Evolutionary conservation across 257 asterid genomes (phyloP), one percentile per base, ranked within the genome.

Genomic region (Voacanga thouarsii): DNA sequence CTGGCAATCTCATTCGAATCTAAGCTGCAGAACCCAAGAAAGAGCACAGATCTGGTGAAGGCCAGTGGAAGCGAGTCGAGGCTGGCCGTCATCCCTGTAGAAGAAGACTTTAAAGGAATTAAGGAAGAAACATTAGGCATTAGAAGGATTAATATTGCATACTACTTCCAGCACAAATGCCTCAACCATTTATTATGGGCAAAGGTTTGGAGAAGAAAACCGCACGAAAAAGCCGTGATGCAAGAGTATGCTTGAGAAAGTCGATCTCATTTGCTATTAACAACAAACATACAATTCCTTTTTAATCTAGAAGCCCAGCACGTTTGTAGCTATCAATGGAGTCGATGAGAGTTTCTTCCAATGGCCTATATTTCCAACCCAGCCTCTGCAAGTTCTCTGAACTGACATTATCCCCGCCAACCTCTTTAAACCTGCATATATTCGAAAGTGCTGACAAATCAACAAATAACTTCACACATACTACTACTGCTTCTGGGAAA

Each of bases 351-450:
- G 92, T 90, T 78, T 90, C 90, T 76, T 85, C 86, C 81, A 94
- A 64, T 66, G 92, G 76, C 88, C 91, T 87, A 74, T 66, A 87
- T 44, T 69, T 86, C 97, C 93, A 92, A 2, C 98, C 97, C 77
- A 92, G 84, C 77, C 79, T 87, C 74, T 87, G 87, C 88, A 94
- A 79, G 72, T 89, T 91, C 64, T 86, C 89, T 21, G 92, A 87
- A 79, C 88, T 88, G 49, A 75, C 7, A 26, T 68, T 64, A 12
- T 18, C 37, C 1, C 78, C 83, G 15, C 24, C 76, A 43, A 74
- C 89, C 50, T 86, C 91, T 24, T 79, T 82, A 76, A 89, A 88
- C 77, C 97, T 92, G 89, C 82, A 83, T 72, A 39, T 5, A n/a
- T 30, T 18, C 23, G 7, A 2, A 80, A 6, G 28, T n/a, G 53